Base-by-base conservation (phyloP, 1,284 basidiomycete genomes). In the Ceratobasidium sp. region DNA sequence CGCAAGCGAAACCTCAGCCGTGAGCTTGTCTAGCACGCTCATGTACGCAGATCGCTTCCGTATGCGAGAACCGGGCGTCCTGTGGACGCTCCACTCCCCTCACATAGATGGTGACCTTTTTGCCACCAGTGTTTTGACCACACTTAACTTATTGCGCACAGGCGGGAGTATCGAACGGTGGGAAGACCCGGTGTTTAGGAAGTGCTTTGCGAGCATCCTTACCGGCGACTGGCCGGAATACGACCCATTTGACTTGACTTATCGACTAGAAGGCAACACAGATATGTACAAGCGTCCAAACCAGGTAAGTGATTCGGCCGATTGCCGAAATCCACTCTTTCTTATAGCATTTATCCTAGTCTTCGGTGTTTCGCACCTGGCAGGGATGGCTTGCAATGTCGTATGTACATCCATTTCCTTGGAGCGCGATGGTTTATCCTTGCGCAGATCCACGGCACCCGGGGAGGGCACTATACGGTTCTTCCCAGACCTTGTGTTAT, bases 21-120 rank as follows among this genome's bases (percentile, higher is more conserved):
- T 95, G 19, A 91, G 93, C 76, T 86, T 95, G 43, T 85, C 86
- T 2, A 88, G 88, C 1, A 91, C 94, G 8, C 85, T 96, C 68
- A 89, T 85, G 34, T 97, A 97, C 79, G 93, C 91, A 0, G 95
- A 96, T 82, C 87, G 95, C 25, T 90, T 96, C 82, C 88, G 94
- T 6, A 95, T 96, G 78, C 88, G 95, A 40, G 90, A 91, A 77
- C 92, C 95, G 0, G 94, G 94, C 2, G 83, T 86, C 25, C 81
- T 86, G 64, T 95, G 95, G 88, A 86, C 87, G 6, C 81, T 85
- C 4, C 91, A 92, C 76, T 90, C 90, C 2, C 93, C 94, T 0
- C 95, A 96, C 81, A 86, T 96, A 65, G 94, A 96, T 81, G 90
- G 90, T 88, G 79, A 84, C 80, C 11, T 22, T 32, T 44, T 29